Evolutionary conservation across 805 yeast species (phyloP), one percentile per base, ranked within the genome.

Genomic region (Kuraishia hungarica): DNA sequence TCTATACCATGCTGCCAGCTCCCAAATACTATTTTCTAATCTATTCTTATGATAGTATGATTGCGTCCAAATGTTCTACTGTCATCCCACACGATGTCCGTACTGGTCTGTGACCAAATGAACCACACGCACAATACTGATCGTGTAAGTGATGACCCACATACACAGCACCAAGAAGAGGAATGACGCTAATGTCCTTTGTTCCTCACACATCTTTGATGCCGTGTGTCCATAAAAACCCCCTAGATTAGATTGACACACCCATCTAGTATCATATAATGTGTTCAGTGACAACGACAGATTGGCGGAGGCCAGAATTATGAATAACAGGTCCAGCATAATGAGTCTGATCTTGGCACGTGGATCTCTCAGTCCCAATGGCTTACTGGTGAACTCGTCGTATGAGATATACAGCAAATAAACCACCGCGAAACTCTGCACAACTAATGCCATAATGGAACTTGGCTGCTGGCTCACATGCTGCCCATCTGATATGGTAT

Each of bases 301-400:
- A 66, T 91, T 92, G 1, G 97, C 97, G 50, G 96, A 81, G 17
- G 91, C 84, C 64, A 92, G 89, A 22, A 93, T 91, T 59, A 94
- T 89, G 68, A 94, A 90, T 35, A 93, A 71, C 48, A 93, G 73
- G 67, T 94, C 99, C 61, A 91, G 74, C 74, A 91, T 74, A 57
- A 93, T 77, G 56, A 93, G 77, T 63, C 88, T 78, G 75, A 94
- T 80, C 67, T 94, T 94, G 23, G 87, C 89, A 57, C 81, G 74
- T 0, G 97, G 96, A 58, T 89, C 81, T 61, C 99, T 79, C 50
- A 94, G 75, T 0, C 99, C 99, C 52, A 94, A 68, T 0, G 98
- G 99, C 65, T 89, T 87, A 15, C 97, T 96, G 23, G 85, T 80
- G 69, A 89, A 93, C 69, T 94, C 99, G 68, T 94, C 98, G 63